Conservation (phyloP, 768 basidiomycete species). For the Clavaria fumosa region DNA sequence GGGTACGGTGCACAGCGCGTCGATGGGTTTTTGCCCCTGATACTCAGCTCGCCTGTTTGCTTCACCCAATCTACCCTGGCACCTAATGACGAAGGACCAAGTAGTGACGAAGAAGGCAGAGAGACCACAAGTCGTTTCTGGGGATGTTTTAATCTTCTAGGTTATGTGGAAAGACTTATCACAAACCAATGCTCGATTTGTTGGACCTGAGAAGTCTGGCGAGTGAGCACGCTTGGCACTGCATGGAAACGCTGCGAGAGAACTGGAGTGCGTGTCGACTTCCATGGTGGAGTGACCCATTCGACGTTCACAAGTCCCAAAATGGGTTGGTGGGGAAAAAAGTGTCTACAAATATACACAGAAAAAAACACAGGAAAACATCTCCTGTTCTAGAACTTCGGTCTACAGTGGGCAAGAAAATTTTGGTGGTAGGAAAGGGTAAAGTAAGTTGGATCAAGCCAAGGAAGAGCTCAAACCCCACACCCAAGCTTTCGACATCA, state of each 20-base stretch:
- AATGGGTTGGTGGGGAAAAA: background rate
- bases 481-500: too few species aligned
- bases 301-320: too few species aligned
- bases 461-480: too few species aligned
- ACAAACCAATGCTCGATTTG: constrained; percentile 42
- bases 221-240: constrained; percentile 44
- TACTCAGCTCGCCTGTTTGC: constrained; percentile 51
- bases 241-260: constrained; percentile 26
- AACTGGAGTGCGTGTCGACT: constrained; percentile 35
- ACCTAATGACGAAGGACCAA: too few species aligned
- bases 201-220: constrained; percentile 26
- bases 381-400: too few species aligned
- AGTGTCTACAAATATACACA: background rate
- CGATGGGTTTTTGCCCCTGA: too few species aligned
- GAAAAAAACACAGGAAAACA: background rate
- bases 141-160: constrained; percentile 1
- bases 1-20: constrained; percentile 20
- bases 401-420: too few species aligned
- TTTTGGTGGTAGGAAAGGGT: too few species aligned
- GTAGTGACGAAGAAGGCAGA: constrained; percentile 1
- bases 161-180: background rate
- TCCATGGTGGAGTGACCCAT: too few species aligned
- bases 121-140: constrained; percentile 46
- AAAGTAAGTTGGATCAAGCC: too few species aligned
- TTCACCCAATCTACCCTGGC: constrained; percentile 70